phyloP scores from a whole-genome alignment of 768 basidiomycete species.

The Mrakia blollopis region DNA sequence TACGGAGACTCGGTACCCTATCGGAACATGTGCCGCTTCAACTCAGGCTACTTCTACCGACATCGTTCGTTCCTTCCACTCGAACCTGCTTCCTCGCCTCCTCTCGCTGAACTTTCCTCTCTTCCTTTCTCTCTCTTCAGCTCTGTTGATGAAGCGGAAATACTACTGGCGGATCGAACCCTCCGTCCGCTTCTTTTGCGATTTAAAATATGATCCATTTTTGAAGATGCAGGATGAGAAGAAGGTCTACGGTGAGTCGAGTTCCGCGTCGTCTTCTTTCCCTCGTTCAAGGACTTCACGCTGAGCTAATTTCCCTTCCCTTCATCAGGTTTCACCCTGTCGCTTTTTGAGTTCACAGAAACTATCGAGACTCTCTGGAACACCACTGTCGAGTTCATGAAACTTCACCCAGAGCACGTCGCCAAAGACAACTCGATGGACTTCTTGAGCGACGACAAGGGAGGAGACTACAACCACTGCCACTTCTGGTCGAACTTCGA shows the following conservation, averaged over 20 bases:
- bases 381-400: constrained; percentile 52
- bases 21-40: constrained; percentile 72
- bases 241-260: constrained; percentile 66
- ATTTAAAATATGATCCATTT: constrained; percentile 74
- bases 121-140: too few species aligned
- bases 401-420: constrained; percentile 21
- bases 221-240: constrained; percentile 69
- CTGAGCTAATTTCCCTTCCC: not conserved
- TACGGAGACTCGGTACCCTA: constrained; percentile 57
- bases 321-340: constrained; percentile 57
- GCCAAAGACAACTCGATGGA: constrained; percentile 59
- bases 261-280: too few species aligned
- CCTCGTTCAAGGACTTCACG: not conserved
- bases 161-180: constrained; percentile 71
- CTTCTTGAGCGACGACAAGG: constrained; percentile 69
- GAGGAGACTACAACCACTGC: constrained; percentile 58
- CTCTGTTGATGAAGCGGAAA: constrained; percentile 65
- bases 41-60: constrained; percentile 82
- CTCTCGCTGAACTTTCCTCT: too few species aligned
- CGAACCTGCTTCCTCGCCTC: too few species aligned
- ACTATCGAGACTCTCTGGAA: constrained; percentile 80
- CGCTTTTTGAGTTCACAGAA: constrained; percentile 61
- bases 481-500: constrained; percentile 23
- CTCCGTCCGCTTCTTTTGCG: constrained; percentile 73
- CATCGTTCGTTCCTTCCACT: constrained; percentile 47